Conservation (phyloP, 169 alveolate species). For the Plasmodium yoelii region DNA sequence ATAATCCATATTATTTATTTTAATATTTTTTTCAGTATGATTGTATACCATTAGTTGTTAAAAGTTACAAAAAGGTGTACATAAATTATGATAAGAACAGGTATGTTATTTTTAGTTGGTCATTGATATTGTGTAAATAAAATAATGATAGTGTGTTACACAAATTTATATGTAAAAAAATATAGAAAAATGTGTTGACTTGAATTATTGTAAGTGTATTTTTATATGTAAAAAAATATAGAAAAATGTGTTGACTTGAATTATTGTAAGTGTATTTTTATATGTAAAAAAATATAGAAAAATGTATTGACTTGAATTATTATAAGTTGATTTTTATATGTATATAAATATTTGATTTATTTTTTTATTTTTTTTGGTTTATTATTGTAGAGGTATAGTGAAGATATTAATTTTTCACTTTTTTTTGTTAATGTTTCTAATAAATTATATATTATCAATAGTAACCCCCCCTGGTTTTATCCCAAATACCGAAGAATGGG, state of each 20-base stretch:
- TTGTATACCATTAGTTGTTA: slow-evolving; percentile 44
- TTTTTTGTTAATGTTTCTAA: slow-evolving; percentile 78
- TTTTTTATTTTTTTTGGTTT: slow-evolving; percentile 13
- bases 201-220: no score
- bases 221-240: no score
- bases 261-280: no score
- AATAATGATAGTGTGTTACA: no score
- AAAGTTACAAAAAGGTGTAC: slow-evolving; percentile 47
- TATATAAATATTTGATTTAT: background rate
- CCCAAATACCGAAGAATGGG: slow-evolving; percentile 91
- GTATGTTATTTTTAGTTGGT: slow-evolving; percentile 5
- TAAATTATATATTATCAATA: slow-evolving; percentile 87
- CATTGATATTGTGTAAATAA: no score
- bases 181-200: no score
- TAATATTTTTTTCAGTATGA: slow-evolving; percentile 38
- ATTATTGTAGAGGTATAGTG: slow-evolving; percentile 48
- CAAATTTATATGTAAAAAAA: no score
- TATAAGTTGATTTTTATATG: no score
- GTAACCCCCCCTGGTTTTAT: slow-evolving; percentile 88
- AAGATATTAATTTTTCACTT: slow-evolving; percentile 72
- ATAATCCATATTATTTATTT: background rate
- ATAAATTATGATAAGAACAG: slow-evolving; percentile 36
- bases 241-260: background rate
- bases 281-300: no score
- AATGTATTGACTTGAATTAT: background rate